Evolutionary conservation across 352 stramenopile genomes (phyloP), one percentile per base, ranked within the genome.

Genomic region (Globisporangium iwayamae): DNA sequence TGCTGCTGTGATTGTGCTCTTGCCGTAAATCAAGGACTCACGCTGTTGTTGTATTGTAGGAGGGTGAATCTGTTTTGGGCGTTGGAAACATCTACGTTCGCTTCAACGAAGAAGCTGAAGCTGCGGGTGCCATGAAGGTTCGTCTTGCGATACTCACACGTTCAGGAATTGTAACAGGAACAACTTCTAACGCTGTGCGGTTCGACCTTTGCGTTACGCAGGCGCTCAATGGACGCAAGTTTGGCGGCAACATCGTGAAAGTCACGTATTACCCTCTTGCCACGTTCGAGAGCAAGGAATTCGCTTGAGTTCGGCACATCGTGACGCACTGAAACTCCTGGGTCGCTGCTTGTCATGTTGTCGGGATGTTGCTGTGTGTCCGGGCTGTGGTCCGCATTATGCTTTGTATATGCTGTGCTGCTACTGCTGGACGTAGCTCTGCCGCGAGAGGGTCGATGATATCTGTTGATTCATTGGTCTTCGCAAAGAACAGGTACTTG

Each of bases 181-280:
- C 30, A 20, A 3, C 28, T 28, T 41, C 51, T 56, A 16, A 56
- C 30, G 20, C 20, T 25, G 25, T 60, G 13, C 47, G 20, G 22
- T 10, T 47, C 43, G 10, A 34, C n/a, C 9, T 60, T 2, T 36
- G 20, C 6, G 5, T 22, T 48, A 54, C 32, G 4, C 61, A 96
- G 87, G 83, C 83, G 5, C 71, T 96, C 58, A 92, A 79, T 30
- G 87, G 87, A 41, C 83, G 87, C 64, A 96, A 94, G 64, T 96
- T 96, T 66, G 87, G 85, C 45, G 87, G 87, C 39, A 93, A 92
- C 51, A 87, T 93, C 43, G 87, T 96, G 18, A 76, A 90, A 60
- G 85, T 94, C 55, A 85, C 79, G 25, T 93, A 91, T 66, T 93
- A 89, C 58, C 66, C 84, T 3, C 25, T 89, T 45, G 75, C 73